A percentile compares a stretch with the other conserved stretches of the same genome.
Evolutionary conservation across 371 early-diverging fungal species (phyloP).

Genomic region (Gilbertella persicaria): DNA sequence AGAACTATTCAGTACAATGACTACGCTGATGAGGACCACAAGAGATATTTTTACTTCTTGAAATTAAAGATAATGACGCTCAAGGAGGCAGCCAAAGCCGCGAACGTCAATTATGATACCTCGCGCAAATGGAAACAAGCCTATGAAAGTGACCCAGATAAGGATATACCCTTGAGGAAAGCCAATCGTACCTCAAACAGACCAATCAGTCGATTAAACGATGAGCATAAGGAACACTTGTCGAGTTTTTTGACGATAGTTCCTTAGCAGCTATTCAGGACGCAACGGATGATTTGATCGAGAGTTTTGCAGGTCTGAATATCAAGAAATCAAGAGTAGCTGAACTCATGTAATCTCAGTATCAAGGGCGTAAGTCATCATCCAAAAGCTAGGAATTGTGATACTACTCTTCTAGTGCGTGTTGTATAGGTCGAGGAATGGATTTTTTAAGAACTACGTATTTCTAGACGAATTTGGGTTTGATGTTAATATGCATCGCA

Average conservation of each 20-base stretch:
- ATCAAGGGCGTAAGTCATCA: constrained; percentile 3
- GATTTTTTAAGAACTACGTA: not conserved
- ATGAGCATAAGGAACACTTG: constrained; percentile 6
- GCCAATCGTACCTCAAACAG: constrained; percentile 4
- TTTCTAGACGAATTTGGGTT: constrained; percentile 5
- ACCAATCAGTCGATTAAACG: constrained; percentile 6
- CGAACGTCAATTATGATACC: constrained; percentile 15
- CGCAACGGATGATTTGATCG: constrained; percentile 2
- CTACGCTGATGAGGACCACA: constrained; percentile 3
- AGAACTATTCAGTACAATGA: constrained; percentile 31
- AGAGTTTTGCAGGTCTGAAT: constrained; percentile 1
- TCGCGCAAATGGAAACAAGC: constrained; percentile 11
- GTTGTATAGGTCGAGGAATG: constrained; percentile 2
- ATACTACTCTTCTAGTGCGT: not conserved
- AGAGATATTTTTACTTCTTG: constrained; percentile 11
- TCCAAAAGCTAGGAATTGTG: constrained; percentile 5
- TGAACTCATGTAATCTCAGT: constrained; percentile 11
- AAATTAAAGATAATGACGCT: constrained; percentile 11
- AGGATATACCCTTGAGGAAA: constrained; percentile 8
- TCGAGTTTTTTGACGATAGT: constrained; percentile 11
- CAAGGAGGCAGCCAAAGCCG: constrained; percentile 6
- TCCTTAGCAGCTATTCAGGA: constrained; percentile 5
- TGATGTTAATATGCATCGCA: constrained; percentile 11
- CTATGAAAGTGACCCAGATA: constrained; percentile 9
- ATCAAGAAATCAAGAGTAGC: constrained; percentile 15